Evolutionary conservation across 2,329 filamentous ascomycete species (phyloP), one percentile per base, ranked within the genome.

Genomic region (Exophiala phaeomuriformis): DNA sequence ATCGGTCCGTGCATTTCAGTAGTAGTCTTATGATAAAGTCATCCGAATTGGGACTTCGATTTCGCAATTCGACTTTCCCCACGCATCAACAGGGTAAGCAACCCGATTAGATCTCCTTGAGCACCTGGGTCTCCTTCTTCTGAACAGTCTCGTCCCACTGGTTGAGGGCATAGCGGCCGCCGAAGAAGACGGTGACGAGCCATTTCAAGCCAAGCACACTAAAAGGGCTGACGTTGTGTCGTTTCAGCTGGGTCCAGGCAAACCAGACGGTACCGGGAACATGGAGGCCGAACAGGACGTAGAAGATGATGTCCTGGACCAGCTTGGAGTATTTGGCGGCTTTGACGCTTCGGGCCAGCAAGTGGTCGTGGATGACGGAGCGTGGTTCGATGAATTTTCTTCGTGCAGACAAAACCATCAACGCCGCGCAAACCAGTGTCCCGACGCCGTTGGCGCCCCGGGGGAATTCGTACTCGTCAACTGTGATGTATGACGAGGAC

Each of bases 61-160:
- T 36, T n/a, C 33, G 33, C 33, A 8, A 6, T 10, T 42, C 7
- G 39, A 6, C 43, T 46, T 19, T 32, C 3, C 29, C 31, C 47
- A 19, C 19, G 19, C 19, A 19, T 19, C 19, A 19, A 19, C 19
- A 19, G 19, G 19, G 19, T 19, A 19, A 19, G 19, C 19, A 19
- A 19, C 19, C 19, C 19, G 19, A 19, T 19, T 19, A 58, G 44
- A 58, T 58, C 29, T 56, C 53, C 35, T 58, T 53, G 40, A 56
- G 49, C 29, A 54, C 49, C 48, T 59, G 51, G 48, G 56, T 29
- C 29, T 59, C 53, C 43, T 56, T 56, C 50, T 54, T 43, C 29
- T 59, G 53, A 39, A 58, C 53, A 27, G 56, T 48, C n/a, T 56
- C 56, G 40, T 58, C 55, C 28, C 47, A 58, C 19, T 58, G 55